phyloP scores from a whole-genome alignment of 495 filamentous ascomycete species.

The Paragyromitra xinjiangensis region DNA sequence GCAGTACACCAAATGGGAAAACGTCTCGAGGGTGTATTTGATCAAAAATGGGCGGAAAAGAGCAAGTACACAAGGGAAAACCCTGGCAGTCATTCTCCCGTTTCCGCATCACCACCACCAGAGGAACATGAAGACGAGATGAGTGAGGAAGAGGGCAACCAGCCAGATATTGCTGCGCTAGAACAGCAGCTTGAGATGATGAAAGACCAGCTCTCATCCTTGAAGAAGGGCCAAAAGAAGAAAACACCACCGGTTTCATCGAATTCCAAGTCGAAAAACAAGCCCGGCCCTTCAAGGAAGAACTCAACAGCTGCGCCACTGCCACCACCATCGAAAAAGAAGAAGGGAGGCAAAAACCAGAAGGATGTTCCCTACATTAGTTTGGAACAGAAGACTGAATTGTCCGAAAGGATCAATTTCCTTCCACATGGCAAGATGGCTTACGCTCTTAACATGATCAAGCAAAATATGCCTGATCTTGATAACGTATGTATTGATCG shows the following conservation, averaged over 20 bases:
- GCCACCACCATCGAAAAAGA: conserved; percentile 47
- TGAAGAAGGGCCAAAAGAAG: conserved; percentile 68
- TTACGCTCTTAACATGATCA: conserved; percentile 86
- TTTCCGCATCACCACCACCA: conserved; percentile 65
- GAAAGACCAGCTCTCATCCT: conserved; percentile 71
- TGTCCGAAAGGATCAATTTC: conserved; percentile 58
- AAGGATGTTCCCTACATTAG: conserved; percentile 57
- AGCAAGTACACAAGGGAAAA: conserved; percentile 78
- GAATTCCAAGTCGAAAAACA: conserved; percentile 62
- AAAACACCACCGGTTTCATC: conserved; percentile 69
- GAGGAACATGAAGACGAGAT: conserved; percentile 74
- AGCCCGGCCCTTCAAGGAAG: conserved; percentile 47
- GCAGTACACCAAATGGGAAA: conserved; percentile 74
- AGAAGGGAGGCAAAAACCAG: conserved; percentile 48
- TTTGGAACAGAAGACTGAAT: conserved; percentile 61
- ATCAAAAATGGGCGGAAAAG: conserved; percentile 76
- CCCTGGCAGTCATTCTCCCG: conserved; percentile 66
- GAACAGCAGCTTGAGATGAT: conserved; percentile 73
- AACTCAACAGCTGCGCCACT: conserved; percentile 38
- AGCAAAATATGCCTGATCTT: conserved; percentile 81
- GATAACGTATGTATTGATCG: conserved; percentile 61
- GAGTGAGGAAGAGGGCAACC: conserved; percentile 63
- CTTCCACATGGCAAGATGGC: conserved; percentile 69
- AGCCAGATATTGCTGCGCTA: conserved; percentile 65
- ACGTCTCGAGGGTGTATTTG: conserved; percentile 75